Evolutionary conservation across 305 asterid genomes (phyloP).

Genomic region (Ajuga reptans): DNA sequence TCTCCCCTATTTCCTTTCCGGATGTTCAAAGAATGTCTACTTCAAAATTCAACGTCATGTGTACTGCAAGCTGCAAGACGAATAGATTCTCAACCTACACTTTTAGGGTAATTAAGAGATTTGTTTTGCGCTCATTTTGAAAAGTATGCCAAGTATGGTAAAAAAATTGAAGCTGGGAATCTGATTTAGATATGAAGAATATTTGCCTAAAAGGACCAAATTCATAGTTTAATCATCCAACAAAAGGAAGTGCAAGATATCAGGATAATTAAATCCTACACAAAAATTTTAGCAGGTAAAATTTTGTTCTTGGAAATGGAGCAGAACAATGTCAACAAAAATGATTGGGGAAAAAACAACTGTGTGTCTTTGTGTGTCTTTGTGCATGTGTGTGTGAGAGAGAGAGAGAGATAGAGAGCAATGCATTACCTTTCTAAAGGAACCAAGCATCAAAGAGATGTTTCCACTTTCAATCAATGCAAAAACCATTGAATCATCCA

Average conservation of each 20-base stretch:
- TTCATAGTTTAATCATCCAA: not conserved
- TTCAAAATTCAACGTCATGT: not conserved
- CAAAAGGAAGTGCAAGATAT: not conserved
- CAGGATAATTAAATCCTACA: not conserved
- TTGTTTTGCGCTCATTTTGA: not conserved
- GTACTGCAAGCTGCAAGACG: not conserved
- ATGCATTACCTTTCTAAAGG: constrained; percentile 58
- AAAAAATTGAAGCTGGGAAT: not conserved
- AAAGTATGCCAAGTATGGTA: not conserved
- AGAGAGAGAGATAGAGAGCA: constrained; percentile 4
- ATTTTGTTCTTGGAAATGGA: not conserved
- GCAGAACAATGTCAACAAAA: constrained; percentile 12
- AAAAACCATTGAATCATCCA: constrained; percentile 77
- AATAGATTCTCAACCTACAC: not conserved
- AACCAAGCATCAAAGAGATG: constrained; percentile 77
- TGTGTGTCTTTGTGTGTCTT: not conserved
- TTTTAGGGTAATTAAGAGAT: not conserved
- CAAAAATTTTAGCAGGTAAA: not conserved
- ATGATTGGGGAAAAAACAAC: not conserved
- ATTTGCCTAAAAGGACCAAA: not conserved
- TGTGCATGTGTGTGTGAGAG: not conserved
- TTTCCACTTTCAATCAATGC: constrained; percentile 92
- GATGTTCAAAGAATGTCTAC: not conserved
- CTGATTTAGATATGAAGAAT: not conserved
- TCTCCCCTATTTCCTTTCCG: not conserved